A percentile compares a stretch with the other conserved stretches of the same genome.
These are phyloP conservation scores for Dipteronia sinensis DNA, from an alignment of 345 rosid genomes.

Conservation along the genomic window DNA sequence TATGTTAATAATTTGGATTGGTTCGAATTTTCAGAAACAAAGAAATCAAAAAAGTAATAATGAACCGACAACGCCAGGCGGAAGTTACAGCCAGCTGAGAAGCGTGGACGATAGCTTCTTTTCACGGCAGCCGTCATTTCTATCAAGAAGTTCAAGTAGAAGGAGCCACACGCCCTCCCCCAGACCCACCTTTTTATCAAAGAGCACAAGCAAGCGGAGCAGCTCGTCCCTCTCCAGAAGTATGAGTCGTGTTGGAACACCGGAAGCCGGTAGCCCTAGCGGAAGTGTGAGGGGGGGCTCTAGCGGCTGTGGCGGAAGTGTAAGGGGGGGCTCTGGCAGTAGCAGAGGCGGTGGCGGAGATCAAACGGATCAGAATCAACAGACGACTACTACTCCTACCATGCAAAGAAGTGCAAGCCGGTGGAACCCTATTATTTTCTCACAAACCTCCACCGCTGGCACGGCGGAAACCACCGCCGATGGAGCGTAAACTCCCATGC, in stretches of 20 bases:
- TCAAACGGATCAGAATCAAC: slow-evolving; percentile 8
- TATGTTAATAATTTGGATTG: not conserved
- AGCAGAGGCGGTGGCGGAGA: not conserved
- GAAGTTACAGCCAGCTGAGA: not conserved
- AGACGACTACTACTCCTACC: not conserved
- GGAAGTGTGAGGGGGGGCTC: not conserved
- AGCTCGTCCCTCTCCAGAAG: slow-evolving; percentile 7
- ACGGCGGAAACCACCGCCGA: slow-evolving; percentile 54
- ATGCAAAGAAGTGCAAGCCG: slow-evolving; percentile 46
- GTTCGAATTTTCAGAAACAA: slow-evolving; percentile 20
- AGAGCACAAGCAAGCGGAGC: slow-evolving; percentile 23
- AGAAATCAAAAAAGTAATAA: slow-evolving; percentile 32
- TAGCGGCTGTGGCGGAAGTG: not conserved
- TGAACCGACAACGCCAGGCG: slow-evolving; percentile 29
- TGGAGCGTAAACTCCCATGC: slow-evolving; percentile 70
- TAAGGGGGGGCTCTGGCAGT: not conserved
- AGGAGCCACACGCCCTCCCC: slow-evolving; percentile 54
- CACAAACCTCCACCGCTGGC: slow-evolving; percentile 67
- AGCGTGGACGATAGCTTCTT: slow-evolving; percentile 55
- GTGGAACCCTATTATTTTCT: slow-evolving; percentile 63
- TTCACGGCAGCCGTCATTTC: slow-evolving; percentile 34
- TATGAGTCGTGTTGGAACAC: not conserved
- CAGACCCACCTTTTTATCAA: slow-evolving; percentile 41
- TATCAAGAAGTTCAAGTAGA: slow-evolving; percentile 35
- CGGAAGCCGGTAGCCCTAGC: not conserved